Evolutionary conservation across 208 protist species (phyloP), one percentile per base, ranked within the genome.

Genomic region (Acanthamoeba sp.): DNA sequence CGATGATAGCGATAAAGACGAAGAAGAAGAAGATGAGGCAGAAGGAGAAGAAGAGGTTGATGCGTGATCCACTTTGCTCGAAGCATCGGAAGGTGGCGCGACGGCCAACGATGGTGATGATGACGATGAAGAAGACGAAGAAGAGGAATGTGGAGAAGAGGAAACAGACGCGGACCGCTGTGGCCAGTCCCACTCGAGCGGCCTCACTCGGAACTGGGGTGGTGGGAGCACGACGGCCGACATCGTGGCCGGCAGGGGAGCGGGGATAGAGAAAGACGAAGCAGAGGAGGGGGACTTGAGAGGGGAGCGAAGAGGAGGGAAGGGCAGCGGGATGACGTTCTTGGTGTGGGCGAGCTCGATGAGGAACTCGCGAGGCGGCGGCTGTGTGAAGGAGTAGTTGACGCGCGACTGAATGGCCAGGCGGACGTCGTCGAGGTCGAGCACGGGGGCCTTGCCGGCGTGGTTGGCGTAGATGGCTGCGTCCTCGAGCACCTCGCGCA

Each of bases 331-430:
- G 6, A 64, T 36, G 36, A 42, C 29, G 55, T 94, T 94, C 82
- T 91, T 88, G 38, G 36, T 50, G 40, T 94, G 73, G 27, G 93
- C 93, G 29, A 94, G 55, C 69, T 94, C 93, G 59, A 76, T 50
- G 32, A 78, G 88, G 62, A 93, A 93, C 73, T 94, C 91, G 69
- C 91, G 62, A 36, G 91, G 91, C 20, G 91, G 91, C 14, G 91
- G 91, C 76, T 94, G 91, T 29, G 91, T 94, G 91, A 94, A 94
- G 73, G 91, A 94, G 91, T 62, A 73, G 73, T 94, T 94, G 36
- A 94, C 93, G 20, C 93, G 93, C 38, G 62, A 73, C 78, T 94
- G 93, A 29, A 94, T 91, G 78, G 93, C 93, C 52, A 94, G 93
- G 0, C 93, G 45, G 0, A 94, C 93, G 78, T 94, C 93, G 29